Evolutionary conservation across 768 basidiomycete genomes (phyloP).

Genomic region (Suillus subluteus): DNA sequence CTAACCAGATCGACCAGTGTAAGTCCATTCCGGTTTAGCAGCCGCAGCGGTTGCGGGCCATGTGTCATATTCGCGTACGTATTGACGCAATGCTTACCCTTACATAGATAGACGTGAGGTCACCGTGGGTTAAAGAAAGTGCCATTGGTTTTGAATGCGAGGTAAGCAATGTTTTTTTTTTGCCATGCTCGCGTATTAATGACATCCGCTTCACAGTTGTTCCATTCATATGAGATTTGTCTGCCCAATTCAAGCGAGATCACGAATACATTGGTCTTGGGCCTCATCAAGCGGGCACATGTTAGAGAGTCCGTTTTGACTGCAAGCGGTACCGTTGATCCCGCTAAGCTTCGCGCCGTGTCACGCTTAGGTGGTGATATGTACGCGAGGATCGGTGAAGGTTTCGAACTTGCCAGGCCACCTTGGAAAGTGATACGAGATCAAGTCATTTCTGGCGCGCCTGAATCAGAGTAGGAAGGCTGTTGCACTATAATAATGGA

Average conservation of each 20-base stretch:
- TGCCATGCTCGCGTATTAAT: conserved; percentile 19
- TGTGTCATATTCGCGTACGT: conserved; percentile 14
- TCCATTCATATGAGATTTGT: conserved; percentile 52
- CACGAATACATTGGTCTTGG: conserved; percentile 52
- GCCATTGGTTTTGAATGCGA: conserved; percentile 65
- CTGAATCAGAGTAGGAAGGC: neutral
- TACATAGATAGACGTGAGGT: conserved; percentile 49
- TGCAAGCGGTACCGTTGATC: conserved; percentile 47
- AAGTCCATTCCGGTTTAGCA: conserved; percentile 26
- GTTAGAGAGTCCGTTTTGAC: conserved; percentile 52
- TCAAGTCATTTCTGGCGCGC: neutral
- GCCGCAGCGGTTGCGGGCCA: conserved; percentile 12
- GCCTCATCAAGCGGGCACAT: conserved; percentile 57
- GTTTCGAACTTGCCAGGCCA: conserved; percentile 48
- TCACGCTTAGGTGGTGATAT: conserved; percentile 58
- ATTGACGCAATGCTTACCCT: conserved; percentile 17
- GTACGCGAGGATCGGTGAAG: conserved; percentile 52
- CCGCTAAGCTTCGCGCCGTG: conserved; percentile 50
- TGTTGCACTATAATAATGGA: neutral
- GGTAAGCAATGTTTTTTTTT: conserved; percentile 36
- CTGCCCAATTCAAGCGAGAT: conserved; percentile 39
- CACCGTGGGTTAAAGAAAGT: conserved; percentile 59
- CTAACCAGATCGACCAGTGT: conserved; percentile 58
- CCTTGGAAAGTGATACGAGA: conserved; percentile 38
- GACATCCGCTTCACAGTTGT: conserved; percentile 43